phyloP scores from a whole-genome alignment of 2,329 filamentous ascomycete species.

The Penicillium sp. region DNA sequence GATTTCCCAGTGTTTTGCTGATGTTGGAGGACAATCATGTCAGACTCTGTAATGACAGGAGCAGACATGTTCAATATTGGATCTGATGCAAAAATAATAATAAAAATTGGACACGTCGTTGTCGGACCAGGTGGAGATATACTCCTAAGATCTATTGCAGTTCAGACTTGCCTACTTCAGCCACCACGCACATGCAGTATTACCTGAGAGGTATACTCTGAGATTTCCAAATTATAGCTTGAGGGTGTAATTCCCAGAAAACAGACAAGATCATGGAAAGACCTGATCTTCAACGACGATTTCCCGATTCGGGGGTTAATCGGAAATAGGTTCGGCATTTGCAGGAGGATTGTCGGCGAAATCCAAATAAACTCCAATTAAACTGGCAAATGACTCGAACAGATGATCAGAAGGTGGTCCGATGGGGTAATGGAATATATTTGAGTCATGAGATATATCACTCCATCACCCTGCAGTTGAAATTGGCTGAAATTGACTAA shows the following conservation, averaged over 20 bases:
- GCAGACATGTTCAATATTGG: not conserved
- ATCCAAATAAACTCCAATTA: not conserved
- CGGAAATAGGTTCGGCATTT: constrained; percentile 16
- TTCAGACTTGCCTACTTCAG: not conserved
- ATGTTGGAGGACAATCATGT: not conserved
- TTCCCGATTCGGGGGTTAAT: constrained; percentile 14
- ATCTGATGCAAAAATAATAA: not conserved
- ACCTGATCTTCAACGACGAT: not conserved
- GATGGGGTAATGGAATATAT: not conserved
- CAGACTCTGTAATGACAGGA: not conserved
- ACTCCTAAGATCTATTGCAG: not conserved
- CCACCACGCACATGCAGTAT: not conserved
- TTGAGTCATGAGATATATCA: not conserved
- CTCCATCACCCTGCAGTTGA: no score
- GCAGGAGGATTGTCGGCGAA: constrained; percentile 25
- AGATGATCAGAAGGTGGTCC: no score
- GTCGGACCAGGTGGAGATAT: not conserved
- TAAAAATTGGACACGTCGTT: not conserved
- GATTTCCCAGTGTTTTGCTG: not conserved
- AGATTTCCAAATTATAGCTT: not conserved
- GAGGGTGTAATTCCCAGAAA: not conserved
- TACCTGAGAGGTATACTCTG: not conserved
- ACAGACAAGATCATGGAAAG: not conserved
- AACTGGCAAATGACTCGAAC: not conserved
- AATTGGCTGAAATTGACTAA: not conserved